These are phyloP conservation scores for Dothidotthia symphoricarpi DNA, from an alignment of 2,329 filamentous ascomycete genomes.

Conservation along the genomic window DNA sequence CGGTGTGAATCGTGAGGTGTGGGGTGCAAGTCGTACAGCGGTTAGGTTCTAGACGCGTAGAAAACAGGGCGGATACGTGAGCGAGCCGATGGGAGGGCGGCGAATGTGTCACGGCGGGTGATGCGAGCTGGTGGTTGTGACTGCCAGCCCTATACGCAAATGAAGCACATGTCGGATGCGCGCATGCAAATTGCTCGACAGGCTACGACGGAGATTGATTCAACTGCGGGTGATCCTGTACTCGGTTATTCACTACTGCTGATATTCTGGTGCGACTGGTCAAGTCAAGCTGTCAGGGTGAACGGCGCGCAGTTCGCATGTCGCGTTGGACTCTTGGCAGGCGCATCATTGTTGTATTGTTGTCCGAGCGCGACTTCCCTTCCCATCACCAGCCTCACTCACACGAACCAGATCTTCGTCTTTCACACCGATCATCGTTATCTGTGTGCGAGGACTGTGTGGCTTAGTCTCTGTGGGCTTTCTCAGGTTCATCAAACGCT, in stretches of 20 bases:
- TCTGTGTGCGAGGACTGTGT: too few relatives aligned
- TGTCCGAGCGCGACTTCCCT: conserved; percentile 9
- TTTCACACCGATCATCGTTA: too few relatives aligned
- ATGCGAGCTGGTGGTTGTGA: conserved; percentile 27
- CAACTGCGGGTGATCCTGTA: neutral
- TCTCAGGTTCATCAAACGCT: too few relatives aligned
- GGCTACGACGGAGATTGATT: neutral
- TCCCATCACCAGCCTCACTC: conserved; percentile 4
- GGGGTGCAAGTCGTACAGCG: conserved; percentile 12
- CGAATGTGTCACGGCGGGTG: conserved; percentile 30
- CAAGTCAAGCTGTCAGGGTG: too few relatives aligned
- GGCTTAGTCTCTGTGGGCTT: too few relatives aligned
- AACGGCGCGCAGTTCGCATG: too few relatives aligned
- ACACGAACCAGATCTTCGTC: neutral
- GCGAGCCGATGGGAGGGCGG: conserved; percentile 19
- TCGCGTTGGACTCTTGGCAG: conserved; percentile 15
- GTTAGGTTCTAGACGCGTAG: conserved; percentile 9
- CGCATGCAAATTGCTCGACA: conserved; percentile 20
- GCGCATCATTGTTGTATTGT: too few relatives aligned
- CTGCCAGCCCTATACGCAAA: conserved; percentile 32
- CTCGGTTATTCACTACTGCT: neutral
- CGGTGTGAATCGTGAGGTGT: conserved; percentile 7
- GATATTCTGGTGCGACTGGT: too few relatives aligned
- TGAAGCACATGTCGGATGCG: conserved; percentile 31
- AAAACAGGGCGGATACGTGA: conserved; percentile 10